These are phyloP conservation scores for Cladosporium sp. DNA, from an alignment of 2,329 filamentous ascomycete genomes.

Conservation along the genomic window DNA sequence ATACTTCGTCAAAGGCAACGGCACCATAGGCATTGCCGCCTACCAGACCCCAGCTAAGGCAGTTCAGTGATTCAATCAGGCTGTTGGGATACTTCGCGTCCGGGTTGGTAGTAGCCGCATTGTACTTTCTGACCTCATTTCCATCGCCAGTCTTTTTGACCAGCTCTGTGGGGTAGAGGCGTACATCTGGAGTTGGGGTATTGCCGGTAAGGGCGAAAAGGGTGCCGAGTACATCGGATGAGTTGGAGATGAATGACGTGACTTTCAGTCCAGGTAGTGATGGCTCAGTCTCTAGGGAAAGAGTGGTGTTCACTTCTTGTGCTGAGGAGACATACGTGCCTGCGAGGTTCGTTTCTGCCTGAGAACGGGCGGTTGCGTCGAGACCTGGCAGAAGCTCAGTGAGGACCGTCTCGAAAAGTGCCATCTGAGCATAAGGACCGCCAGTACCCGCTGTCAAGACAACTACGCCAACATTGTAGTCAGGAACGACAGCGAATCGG, in stretches of 20 bases:
- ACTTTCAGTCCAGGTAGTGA: conserved; percentile 27
- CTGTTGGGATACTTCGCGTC: conserved; percentile 8
- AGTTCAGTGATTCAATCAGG: conserved; percentile 15
- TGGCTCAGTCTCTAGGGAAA: conserved; percentile 24
- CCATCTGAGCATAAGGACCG: too few species aligned
- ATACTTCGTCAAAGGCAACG: too few species aligned
- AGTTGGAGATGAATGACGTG: conserved; percentile 29
- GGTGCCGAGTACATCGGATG: conserved; percentile 28
- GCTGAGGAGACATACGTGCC: conserved; percentile 23
- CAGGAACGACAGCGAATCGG: too few species aligned
- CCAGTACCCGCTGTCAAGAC: too few species aligned
- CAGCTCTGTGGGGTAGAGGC: conserved; percentile 26
- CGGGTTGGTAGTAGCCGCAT: conserved; percentile 12
- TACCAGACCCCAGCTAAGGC: conserved; percentile 17
- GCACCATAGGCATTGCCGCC: too few species aligned
- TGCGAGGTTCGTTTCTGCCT: conserved; percentile 21
- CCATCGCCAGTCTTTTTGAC: conserved; percentile 11
- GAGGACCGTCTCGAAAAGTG: too few species aligned
- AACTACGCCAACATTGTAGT: too few species aligned
- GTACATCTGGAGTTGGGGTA: conserved; percentile 16
- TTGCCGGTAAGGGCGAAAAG: conserved; percentile 11
- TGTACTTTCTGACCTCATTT: conserved; percentile 10
- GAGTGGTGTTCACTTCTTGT: conserved; percentile 21
- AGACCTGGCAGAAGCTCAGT: too few species aligned
- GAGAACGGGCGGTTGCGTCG: too few species aligned